Conservation (phyloP, 2,329 filamentous ascomycete genomes). For the Dactylellina parvicollis region DNA sequence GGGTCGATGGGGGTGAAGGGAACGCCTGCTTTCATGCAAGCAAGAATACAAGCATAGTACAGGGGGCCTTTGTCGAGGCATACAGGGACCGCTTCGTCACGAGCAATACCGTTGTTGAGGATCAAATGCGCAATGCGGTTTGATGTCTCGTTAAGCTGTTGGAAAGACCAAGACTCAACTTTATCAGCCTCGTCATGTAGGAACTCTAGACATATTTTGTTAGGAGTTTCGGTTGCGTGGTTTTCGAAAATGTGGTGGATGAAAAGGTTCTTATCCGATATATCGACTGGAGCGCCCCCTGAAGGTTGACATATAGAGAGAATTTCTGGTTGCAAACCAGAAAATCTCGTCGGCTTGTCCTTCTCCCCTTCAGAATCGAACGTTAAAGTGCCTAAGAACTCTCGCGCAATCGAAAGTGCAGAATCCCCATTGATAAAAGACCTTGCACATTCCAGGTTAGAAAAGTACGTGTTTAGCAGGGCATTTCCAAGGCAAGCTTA, state of each 20-base stretch:
- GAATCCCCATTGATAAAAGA: slow-evolving; percentile 36
- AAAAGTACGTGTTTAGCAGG: not conserved
- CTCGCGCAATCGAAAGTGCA: slow-evolving; percentile 23
- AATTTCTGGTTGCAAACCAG: slow-evolving; percentile 25
- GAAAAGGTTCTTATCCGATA: slow-evolving; percentile 22
- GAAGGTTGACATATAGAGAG: slow-evolving; percentile 48
- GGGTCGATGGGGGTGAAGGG: slow-evolving; percentile 59
- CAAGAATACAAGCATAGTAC: slow-evolving; percentile 58
- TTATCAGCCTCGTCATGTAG: slow-evolving; percentile 58
- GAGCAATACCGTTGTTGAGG: slow-evolving; percentile 51
- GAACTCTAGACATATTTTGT: slow-evolving; percentile 61
- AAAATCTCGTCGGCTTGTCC: slow-evolving; percentile 4
- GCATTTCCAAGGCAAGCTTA: slow-evolving; percentile 12
- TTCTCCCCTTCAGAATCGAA: slow-evolving; percentile 12
- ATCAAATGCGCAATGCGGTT: slow-evolving; percentile 57
- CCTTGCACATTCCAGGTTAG: not conserved
- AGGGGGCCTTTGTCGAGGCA: slow-evolving; percentile 57
- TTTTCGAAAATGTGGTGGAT: slow-evolving; percentile 62
- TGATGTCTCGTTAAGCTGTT: slow-evolving; percentile 54
- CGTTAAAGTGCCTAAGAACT: slow-evolving; percentile 24
- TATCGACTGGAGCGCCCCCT: slow-evolving; percentile 32
- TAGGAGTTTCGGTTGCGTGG: slow-evolving; percentile 59
- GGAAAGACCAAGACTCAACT: slow-evolving; percentile 59
- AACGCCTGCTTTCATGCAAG: slow-evolving; percentile 58
- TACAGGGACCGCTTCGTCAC: slow-evolving; percentile 57